Evolutionary conservation across 192 early-diverging fungal genomes (phyloP).

Genomic region (Rhizoclosmatium globosum): DNA sequence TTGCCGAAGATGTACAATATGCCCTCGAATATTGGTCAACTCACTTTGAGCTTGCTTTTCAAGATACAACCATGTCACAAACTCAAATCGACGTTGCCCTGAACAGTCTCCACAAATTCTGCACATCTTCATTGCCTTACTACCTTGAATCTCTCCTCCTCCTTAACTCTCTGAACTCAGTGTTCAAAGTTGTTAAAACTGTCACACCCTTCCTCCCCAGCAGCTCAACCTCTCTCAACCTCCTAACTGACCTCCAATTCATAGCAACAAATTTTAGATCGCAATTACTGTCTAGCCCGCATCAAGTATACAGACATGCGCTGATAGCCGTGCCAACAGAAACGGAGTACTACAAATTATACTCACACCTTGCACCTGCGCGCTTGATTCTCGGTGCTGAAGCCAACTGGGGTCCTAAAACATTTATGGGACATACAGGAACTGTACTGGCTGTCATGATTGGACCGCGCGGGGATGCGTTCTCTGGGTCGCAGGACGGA

Average conservation of each 20-base stretch:
- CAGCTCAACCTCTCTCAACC: neutral
- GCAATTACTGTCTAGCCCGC: slow-evolving; percentile 9
- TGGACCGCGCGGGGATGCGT: neutral
- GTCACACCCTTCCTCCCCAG: neutral
- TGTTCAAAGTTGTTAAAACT: neutral
- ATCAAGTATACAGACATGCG: slow-evolving; percentile 4
- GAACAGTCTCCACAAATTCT: neutral
- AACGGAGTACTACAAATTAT: neutral
- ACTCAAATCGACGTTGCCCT: neutral
- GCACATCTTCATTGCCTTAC: neutral
- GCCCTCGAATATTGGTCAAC: neutral
- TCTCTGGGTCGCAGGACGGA: neutral
- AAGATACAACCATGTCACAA: neutral
- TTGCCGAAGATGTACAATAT: slow-evolving; percentile 1
- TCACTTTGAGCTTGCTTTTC: neutral
- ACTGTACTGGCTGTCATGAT: neutral
- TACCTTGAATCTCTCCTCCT: neutral
- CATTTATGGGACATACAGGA: neutral
- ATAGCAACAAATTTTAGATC: neutral
- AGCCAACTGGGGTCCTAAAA: neutral
- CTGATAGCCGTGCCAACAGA: neutral
- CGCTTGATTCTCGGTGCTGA: no score
- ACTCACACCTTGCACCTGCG: no score
- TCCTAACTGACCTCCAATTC: neutral
- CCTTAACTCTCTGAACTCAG: neutral